Evolutionary conservation across 75 land plant genomes (phyloP).

Genomic region (Sequoia sempervirens): DNA sequence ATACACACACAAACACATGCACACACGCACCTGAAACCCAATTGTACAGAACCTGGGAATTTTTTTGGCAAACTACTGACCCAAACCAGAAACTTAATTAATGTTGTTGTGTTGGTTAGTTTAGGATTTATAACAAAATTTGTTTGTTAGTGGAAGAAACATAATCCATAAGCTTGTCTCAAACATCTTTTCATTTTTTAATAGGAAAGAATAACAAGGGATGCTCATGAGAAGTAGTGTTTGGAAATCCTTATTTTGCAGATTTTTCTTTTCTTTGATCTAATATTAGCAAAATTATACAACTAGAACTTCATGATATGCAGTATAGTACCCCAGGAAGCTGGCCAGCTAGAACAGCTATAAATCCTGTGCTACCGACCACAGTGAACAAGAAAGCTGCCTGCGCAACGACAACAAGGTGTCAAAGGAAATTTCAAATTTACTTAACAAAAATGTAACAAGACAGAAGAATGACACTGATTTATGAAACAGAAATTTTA

Average conservation of each 20-base stretch:
- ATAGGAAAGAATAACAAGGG: neutral
- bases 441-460: conserved; percentile 2
- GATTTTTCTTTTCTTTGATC: neutral
- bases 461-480: neutral
- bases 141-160: neutral
- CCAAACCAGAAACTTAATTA: too few relatives aligned
- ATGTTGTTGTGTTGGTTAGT: neutral
- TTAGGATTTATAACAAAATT: neutral
- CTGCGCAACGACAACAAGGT: conserved; percentile 42
- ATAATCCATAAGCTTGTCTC: neutral
- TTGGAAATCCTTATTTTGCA: neutral
- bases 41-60: too few relatives aligned
- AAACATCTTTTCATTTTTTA: neutral
- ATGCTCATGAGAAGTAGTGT: neutral
- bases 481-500: neutral
- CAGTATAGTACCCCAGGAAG: conserved; percentile 80
- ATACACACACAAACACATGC: too few relatives aligned
- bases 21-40: too few relatives aligned
- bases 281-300: neutral
- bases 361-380: conserved; percentile 81
- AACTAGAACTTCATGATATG: conserved; percentile 1
- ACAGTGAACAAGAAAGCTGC: conserved; percentile 91
- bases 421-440: neutral
- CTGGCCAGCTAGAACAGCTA: conserved; percentile 85
- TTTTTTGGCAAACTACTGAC: too few relatives aligned